These are phyloP conservation scores for Tubosaeta sp. DNA, from an alignment of 768 basidiomycete species.

Conservation along the genomic window DNA sequence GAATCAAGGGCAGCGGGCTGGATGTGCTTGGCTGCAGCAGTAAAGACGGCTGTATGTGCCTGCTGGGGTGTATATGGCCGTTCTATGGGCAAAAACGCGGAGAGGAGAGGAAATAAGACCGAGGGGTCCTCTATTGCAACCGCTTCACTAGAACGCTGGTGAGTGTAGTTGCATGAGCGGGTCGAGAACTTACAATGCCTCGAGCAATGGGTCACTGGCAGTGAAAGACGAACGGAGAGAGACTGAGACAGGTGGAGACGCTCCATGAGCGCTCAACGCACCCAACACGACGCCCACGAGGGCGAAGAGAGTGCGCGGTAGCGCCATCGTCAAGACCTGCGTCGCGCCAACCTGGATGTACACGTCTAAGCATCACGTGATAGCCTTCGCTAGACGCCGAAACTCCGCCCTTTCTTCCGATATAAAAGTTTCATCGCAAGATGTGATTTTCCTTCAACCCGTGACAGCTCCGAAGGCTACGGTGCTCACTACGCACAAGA, in stretches of 20 bases:
- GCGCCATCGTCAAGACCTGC: conserved; percentile 2
- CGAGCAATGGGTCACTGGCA: conserved; percentile 25
- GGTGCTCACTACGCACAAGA: conserved; percentile 28
- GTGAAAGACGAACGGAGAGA: conserved; percentile 28
- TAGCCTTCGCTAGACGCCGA: conserved; percentile 10
- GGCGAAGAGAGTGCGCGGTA: conserved; percentile 12
- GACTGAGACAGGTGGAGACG: conserved; percentile 29
- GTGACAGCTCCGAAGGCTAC: conserved; percentile 29
- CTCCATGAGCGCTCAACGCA: conserved; percentile 15
- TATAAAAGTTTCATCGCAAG: conserved; percentile 5
- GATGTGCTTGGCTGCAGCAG: conserved; percentile 43
- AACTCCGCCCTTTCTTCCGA: conserved; percentile 14
- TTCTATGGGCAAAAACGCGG: conserved; percentile 51
- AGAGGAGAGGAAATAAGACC: conserved; percentile 72
- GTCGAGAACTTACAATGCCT: conserved; percentile 25
- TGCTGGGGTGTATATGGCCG: conserved; percentile 41
- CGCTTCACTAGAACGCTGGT: conserved; percentile 61
- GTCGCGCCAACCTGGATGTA: background rate
- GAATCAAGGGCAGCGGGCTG: conserved; percentile 46
- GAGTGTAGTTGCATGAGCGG: background rate
- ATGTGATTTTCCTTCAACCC: background rate
- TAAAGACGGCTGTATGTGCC: conserved; percentile 37
- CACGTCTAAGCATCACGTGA: conserved; percentile 22
- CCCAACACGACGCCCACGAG: conserved; percentile 15
- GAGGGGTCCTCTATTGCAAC: conserved; percentile 67